Evolutionary conservation across 169 alveolate genomes (phyloP), one percentile per base, ranked within the genome.

Genomic region (Plasmodium inui): DNA sequence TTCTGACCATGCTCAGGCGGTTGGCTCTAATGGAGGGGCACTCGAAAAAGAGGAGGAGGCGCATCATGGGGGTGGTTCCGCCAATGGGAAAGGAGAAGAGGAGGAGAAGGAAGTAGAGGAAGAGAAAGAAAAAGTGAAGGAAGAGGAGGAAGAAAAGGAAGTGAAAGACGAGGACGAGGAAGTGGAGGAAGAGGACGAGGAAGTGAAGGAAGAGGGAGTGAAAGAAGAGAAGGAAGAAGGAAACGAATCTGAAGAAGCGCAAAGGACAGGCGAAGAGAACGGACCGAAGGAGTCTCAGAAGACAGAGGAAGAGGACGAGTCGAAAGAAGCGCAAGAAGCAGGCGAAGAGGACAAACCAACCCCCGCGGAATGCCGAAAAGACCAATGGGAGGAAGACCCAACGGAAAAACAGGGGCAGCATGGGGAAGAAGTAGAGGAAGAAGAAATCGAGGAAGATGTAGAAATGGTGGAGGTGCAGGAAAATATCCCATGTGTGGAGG

Each of bases 341-440:
- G 39, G 39, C 39, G 39, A 76, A 19, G 34, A 34, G 61, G 28
- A n/a, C 32, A 26, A 30, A 34, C 8, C 44, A 34, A 34, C 0
- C 39, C 57, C 39, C 26, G 46, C 1, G n/a, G 7, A 34, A 3
- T 28, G 84, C 71, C 26, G 86, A 80, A 39, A 80, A 50, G 89
- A 41, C 19, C 28, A 28, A 82, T 6, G 19, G 37, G 28, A 44
- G 14, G 19, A 53, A 26, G 89, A 37, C 53, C 82, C 0, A 14
- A 79, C 41, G 67, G 22, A n/a, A 28, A 53, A 50, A 82, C 57
- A 17, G 41, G 78, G n/a, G n/a, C 39, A 82, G 67, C 82, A 72
- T 17, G 41, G 37, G n/a, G 32, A 26, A 41, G 32, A 72, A 72
- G 82, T 4, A 17, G 82, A 1, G 22, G 55, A 19, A 0, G 82